Evolutionary conservation across 1,284 basidiomycete genomes (phyloP), one percentile per base, ranked within the genome.

Genomic region (Xerocomus cyaneibrunnescens): DNA sequence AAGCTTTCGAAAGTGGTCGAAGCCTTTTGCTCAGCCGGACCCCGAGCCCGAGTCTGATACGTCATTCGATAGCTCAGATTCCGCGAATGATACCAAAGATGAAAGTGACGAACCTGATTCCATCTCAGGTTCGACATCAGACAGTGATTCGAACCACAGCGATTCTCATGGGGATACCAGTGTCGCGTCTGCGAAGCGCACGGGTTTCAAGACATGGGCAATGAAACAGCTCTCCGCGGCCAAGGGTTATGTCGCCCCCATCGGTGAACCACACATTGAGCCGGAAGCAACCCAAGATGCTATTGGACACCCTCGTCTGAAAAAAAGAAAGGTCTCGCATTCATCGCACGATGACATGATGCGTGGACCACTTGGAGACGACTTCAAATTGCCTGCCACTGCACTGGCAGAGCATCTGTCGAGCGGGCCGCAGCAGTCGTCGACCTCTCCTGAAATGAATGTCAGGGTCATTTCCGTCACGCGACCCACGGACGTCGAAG

Each of bases 171-270:
- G 30, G 37, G 47, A 43, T 60, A 35, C 60, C 45, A 13, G 57
- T 51, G 19, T 50, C 54, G 9, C 47, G 40, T 53, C 66, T 57
- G 63, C 71, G 59, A 55, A 79, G 53, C 70, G 70, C 16, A 61
- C 76, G 5, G 80, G 79, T 7, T 95, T 94, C 79, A 94, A 94
- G 65, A 76, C 83, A 38, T 95, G 93, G 92, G 93, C 92, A 1
- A 69, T 84, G 59, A 80, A 86, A 48, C 91, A 94, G 56, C 74
- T 92, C 40, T 80, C 74, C 54, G 67, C 69, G 5, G 81, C 78
- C 9, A 87, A 86, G 64, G 76, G 76, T 16, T 79, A 84, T 53
- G 41, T 59, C 16, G 54, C 54, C 19, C 48, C 61, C 8, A 47
- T 61, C 44, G 45, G 57, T 9, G 47, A 59, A 19, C 55, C 42